Evolutionary conservation across 306 rosid species (phyloP).

Genomic region (Glycine soja): DNA sequence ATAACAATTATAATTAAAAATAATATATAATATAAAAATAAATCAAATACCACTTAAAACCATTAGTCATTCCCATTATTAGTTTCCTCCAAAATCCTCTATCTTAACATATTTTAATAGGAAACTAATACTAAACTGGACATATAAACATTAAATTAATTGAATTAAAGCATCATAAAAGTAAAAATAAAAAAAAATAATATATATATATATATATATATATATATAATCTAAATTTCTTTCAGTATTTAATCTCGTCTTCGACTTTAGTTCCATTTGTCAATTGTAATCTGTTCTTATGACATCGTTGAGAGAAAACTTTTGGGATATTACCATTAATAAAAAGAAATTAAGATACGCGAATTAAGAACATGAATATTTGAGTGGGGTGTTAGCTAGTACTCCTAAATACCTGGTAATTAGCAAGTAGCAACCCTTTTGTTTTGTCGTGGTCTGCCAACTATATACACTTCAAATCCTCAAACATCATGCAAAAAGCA

Average conservation of each 20-base stretch:
- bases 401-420: not conserved
- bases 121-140: not conserved
- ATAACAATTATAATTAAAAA: no score
- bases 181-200: not conserved
- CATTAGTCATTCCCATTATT: no score
- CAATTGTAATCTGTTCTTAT: no score
- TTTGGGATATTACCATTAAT: not conserved
- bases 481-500: constrained; percentile 22
- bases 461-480: not conserved
- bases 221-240: not conserved
- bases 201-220: no score
- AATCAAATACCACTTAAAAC: no score
- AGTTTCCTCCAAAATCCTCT: no score
- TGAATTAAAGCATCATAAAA: not conserved
- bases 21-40: no score
- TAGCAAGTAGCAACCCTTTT: not conserved
- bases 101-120: not conserved
- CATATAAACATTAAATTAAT: not conserved
- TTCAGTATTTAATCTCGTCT: not conserved
- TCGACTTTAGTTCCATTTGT: not conserved
- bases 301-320: not conserved
- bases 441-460: not conserved
- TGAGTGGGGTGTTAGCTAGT: not conserved
- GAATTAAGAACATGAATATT: not conserved
- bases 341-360: not conserved